Percentiles rank a stretch among this genome's conserved stretches.
phyloP scores from a whole-genome alignment of 345 rosid species.

The Lenwebbia sp. region DNA sequence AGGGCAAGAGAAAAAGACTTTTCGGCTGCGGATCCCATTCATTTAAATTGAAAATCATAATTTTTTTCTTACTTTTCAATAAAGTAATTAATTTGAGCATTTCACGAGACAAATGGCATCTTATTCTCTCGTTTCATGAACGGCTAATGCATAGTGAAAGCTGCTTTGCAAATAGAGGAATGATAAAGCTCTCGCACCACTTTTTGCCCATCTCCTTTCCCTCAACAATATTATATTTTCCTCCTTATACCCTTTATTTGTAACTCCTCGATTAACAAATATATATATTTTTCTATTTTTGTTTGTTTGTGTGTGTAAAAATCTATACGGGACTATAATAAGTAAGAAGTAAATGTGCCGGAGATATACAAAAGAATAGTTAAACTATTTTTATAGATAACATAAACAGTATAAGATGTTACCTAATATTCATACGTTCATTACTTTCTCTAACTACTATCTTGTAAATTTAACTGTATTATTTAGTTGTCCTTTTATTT shows the following conservation, averaged over 20 bases:
- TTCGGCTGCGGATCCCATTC: background rate
- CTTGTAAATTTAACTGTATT: background rate
- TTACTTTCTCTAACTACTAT: background rate
- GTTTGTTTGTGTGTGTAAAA: background rate
- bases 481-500: background rate
- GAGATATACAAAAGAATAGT: background rate
- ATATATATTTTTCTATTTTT: too few relatives aligned
- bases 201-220: background rate
- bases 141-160: background rate
- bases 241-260: background rate
- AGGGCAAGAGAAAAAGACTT: background rate
- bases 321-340: background rate
- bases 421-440: background rate
- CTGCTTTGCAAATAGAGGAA: background rate
- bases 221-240: background rate
- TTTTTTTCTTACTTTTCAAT: background rate
- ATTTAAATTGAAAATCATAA: background rate
- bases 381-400: background rate
- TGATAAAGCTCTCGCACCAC: background rate
- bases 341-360: background rate
- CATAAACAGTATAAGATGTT: background rate
- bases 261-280: background rate
- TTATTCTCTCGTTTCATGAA: background rate
- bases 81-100: background rate
- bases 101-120: background rate